phyloP scores from a whole-genome alignment of 371 early-diverging fungal species.

The Nematocida ausubeli region DNA sequence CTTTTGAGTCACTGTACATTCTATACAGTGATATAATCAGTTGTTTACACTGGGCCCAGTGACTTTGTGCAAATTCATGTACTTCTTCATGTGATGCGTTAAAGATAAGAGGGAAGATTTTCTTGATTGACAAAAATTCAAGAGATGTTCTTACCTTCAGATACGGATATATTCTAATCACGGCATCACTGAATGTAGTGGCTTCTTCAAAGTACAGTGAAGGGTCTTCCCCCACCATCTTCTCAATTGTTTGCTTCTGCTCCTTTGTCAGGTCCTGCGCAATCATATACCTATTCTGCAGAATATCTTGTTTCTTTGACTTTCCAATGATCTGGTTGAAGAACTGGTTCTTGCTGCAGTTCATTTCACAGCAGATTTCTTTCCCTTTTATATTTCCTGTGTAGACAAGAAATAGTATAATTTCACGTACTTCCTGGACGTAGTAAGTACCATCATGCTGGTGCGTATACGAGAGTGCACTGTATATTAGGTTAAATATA shows the following conservation, averaged over 20 bases:
- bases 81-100: constrained; percentile 5
- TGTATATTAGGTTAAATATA: constrained; percentile 13
- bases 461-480: background rate
- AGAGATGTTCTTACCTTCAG: constrained; percentile 9
- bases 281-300: constrained; percentile 41
- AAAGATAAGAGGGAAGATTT: constrained; percentile 20
- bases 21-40: constrained; percentile 6
- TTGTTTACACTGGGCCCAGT: constrained; percentile 21
- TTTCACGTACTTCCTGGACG: constrained; percentile 31
- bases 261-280: constrained; percentile 17
- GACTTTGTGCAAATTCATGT: background rate
- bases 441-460: background rate
- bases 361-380: background rate
- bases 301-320: background rate
- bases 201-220: constrained; percentile 17
- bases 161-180: constrained; percentile 3
- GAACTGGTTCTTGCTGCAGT: constrained; percentile 28
- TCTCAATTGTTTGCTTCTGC: constrained; percentile 5
- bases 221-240: background rate
- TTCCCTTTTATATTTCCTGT: constrained; percentile 32
- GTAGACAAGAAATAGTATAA: constrained; percentile 23
- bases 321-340: background rate
- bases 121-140: constrained; percentile 7
- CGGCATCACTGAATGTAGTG: background rate
- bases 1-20: constrained; percentile 30